phyloP scores from a whole-genome alignment of 202 grass and related monocot genomes.

The Panicum virgatum region DNA sequence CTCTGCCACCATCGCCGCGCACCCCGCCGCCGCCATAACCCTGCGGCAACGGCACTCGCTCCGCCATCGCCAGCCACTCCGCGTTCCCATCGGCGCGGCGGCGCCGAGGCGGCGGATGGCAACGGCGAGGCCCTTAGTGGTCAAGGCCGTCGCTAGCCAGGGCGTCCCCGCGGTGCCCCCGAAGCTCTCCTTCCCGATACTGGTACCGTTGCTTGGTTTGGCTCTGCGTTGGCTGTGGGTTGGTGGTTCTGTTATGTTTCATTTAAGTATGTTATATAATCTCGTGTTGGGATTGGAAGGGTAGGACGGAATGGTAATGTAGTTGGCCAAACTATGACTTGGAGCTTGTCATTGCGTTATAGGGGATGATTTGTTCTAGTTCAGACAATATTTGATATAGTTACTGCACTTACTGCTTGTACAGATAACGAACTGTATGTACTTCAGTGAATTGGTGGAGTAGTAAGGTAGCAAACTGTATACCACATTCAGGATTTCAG shows the following conservation, averaged over 20 bases:
- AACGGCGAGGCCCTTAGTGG: constrained; percentile 20
- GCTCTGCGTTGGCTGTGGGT: background rate
- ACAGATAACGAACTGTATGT: background rate
- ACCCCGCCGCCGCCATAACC: background rate
- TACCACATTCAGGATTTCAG: too few species aligned
- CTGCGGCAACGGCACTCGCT: background rate
- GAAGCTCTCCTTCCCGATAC: constrained; percentile 47
- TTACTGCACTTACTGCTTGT: background rate
- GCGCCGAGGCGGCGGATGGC: constrained; percentile 1
- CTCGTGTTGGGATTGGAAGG: background rate
- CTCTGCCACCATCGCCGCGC: constrained; percentile 10
- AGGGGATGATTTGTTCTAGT: background rate
- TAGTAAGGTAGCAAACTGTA: background rate
- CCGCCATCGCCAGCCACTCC: background rate
- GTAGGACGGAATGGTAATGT: too few species aligned
- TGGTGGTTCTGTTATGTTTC: background rate
- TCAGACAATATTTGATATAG: background rate
- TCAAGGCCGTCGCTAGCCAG: constrained; percentile 6
- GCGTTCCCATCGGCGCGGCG: background rate
- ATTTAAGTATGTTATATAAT: background rate
- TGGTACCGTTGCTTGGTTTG: constrained; percentile 26
- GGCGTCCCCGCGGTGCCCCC: background rate
- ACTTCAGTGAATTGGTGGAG: background rate
- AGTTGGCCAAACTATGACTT: background rate
- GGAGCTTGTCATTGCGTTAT: background rate